Evolutionary conservation across 495 filamentous ascomycete species (phyloP), one percentile per base, ranked within the genome.

Genomic region (Stereocaulon alpinum): DNA sequence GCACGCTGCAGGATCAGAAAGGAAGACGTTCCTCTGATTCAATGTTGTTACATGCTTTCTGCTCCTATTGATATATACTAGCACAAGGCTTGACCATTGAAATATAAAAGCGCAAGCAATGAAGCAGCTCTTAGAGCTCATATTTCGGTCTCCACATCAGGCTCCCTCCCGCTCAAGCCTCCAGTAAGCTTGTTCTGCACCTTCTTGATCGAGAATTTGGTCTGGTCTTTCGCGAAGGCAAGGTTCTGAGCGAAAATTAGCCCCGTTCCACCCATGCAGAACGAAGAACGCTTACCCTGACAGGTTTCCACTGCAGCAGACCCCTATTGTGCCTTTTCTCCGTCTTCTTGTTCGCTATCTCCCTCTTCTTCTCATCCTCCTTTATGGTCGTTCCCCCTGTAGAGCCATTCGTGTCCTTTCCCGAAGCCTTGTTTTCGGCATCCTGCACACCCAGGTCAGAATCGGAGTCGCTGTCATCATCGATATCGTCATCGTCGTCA

Each of bases 261-360:
- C 47, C 56, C 42, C 62, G 4, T 47, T 40, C 14, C 5, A 48
- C 55, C 27, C 3, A 41, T 47, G n/a, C 12, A 27, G 18, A 43
- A 41, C 40, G 20, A 41, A 2, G 34, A 29, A 44, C 40, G 59
- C 65, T 40, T 61, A 67, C 65, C 53, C 78, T 67, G 9, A 76
- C 78, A n/a, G 78, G 77, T 45, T 74, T 75, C 78, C 78, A 81
- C 66, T 81, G 78, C 75, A 78, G 76, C 61, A 81, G 52, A 2
- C 78, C 78, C 29, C 78, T 74, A 52, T 79, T 72, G 67, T 77
- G 75, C 14, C 77, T 68, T 56, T 78, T 73, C 60, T 81, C 78
- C 34, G 69, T 79, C 32, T 73, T 75, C 57, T 67, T 68, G 44
- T 76, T 76, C 6, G 71, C 71, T 55, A 67, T 69, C 37, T 74